These are phyloP conservation scores for Cladophialophora exuberans DNA, from an alignment of 2,329 filamentous ascomycete species.

Conservation along the genomic window DNA sequence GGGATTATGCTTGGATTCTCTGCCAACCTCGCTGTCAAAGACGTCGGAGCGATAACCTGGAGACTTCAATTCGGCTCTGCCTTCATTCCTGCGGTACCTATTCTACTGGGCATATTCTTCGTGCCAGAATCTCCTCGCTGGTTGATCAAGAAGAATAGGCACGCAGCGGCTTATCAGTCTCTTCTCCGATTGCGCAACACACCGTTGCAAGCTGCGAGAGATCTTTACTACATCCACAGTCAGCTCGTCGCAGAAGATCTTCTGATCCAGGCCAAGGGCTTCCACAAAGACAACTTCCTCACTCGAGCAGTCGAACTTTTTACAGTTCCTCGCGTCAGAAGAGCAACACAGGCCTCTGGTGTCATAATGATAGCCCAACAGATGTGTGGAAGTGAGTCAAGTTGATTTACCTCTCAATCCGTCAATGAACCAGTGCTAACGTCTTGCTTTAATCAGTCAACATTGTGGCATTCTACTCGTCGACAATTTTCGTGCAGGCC, in stretches of 20 bases:
- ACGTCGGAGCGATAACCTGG: slow-evolving; percentile 63
- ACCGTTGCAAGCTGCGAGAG: slow-evolving; percentile 59
- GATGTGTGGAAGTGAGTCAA: slow-evolving; percentile 34
- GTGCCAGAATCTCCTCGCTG: slow-evolving; percentile 51
- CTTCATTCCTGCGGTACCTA: slow-evolving; percentile 65
- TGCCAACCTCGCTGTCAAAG: slow-evolving; percentile 66
- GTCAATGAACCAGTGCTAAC: not conserved
- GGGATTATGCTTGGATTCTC: slow-evolving; percentile 69
- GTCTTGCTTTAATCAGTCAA: slow-evolving; percentile 24
- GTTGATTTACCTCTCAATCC: not conserved
- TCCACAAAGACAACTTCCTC: slow-evolving; percentile 54
- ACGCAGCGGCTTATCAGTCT: slow-evolving; percentile 52
- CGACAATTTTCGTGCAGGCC: slow-evolving; percentile 56
- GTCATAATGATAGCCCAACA: slow-evolving; percentile 65
- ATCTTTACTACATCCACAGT: slow-evolving; percentile 55
- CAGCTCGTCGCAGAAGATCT: slow-evolving; percentile 63
- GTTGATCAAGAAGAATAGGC: slow-evolving; percentile 52
- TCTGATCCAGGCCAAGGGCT: slow-evolving; percentile 59
- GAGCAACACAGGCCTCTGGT: slow-evolving; percentile 59
- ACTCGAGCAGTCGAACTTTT: slow-evolving; percentile 62
- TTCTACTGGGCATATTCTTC: slow-evolving; percentile 61
- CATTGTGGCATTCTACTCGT: slow-evolving; percentile 53
- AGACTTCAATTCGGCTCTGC: slow-evolving; percentile 66
- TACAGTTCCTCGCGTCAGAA: slow-evolving; percentile 64
- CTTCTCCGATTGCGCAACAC: slow-evolving; percentile 53